Percentiles rank a stretch among this genome's conserved stretches.
phyloP scores from a whole-genome alignment of 306 rosid species.

The Casuarina equisetifolia region DNA sequence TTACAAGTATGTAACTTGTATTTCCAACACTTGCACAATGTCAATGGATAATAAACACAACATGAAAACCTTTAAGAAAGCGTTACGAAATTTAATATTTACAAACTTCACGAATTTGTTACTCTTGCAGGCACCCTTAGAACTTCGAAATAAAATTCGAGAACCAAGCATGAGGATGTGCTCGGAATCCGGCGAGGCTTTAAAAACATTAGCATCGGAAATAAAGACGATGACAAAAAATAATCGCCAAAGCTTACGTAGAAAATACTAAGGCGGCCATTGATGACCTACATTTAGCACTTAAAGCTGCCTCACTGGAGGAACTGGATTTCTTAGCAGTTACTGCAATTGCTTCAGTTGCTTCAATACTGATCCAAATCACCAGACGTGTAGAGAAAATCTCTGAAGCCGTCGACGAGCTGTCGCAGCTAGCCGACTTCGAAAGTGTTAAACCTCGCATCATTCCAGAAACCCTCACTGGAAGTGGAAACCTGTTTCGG shows the following conservation, averaged over 20 bases:
- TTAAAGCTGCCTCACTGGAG: conserved; percentile 40
- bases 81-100: background rate
- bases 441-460: conserved; percentile 28
- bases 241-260: conserved; percentile 43
- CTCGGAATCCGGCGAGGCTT: conserved; percentile 60
- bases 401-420: conserved; percentile 60
- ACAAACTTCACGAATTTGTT: background rate
- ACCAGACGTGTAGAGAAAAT: conserved; percentile 63
- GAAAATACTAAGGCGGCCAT: conserved; percentile 50
- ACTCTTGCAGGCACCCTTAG: conserved; percentile 40
- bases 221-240: conserved; percentile 57
- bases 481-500: no score
- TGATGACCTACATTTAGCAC: conserved; percentile 52
- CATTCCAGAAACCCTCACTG: no score
- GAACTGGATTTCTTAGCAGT: conserved; percentile 46
- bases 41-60: no score
- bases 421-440: conserved; percentile 64
- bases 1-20: no score
- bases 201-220: conserved; percentile 53
- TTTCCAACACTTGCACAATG: no score
- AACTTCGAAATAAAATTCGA: conserved; percentile 47
- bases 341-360: conserved; percentile 59
- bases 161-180: conserved; percentile 61
- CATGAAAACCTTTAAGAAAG: no score
- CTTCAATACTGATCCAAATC: conserved; percentile 61